Conservation (phyloP, 139 green algal genomes). For the Nannochloris sp. region DNA sequence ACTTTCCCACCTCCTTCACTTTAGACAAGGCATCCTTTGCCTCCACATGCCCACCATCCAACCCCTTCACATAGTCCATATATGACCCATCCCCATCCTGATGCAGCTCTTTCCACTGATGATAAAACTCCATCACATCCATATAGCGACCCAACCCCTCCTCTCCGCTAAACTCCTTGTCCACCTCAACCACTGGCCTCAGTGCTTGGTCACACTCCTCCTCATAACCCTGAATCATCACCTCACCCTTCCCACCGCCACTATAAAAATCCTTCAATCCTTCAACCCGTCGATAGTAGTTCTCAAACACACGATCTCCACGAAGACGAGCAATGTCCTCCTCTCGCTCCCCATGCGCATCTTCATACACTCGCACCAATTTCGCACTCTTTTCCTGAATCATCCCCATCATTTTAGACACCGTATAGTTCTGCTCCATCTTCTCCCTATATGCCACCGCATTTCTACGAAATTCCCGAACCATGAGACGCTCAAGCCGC, state of each 20-base stretch:
- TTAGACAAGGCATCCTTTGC: too few species aligned
- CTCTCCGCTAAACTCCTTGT: slow-evolving; percentile 75
- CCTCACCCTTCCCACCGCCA: slow-evolving; percentile 34
- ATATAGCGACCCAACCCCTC: slow-evolving; percentile 81
- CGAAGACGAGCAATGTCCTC: slow-evolving; percentile 84
- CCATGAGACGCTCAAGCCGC: slow-evolving; percentile 71
- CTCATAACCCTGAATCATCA: slow-evolving; percentile 36
- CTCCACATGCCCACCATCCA: not conserved
- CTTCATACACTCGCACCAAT: slow-evolving; percentile 86
- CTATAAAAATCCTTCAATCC: slow-evolving; percentile 81
- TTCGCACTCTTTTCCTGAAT: slow-evolving; percentile 57
- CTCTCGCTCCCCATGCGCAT: slow-evolving; percentile 66
- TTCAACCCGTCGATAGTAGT: slow-evolving; percentile 88
- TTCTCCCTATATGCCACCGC: slow-evolving; percentile 63
- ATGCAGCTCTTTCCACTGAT: slow-evolving; percentile 70
- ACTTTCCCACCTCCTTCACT: too few species aligned
- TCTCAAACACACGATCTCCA: slow-evolving; percentile 42
- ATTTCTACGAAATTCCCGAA: slow-evolving; percentile 74
- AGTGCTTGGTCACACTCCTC: slow-evolving; percentile 34
- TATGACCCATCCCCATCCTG: slow-evolving; percentile 53
- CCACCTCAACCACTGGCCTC: slow-evolving; percentile 34
- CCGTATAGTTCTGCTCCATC: slow-evolving; percentile 70
- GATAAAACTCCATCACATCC: slow-evolving; percentile 78
- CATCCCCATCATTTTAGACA: slow-evolving; percentile 67
- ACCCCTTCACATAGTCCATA: not conserved